Conservation (phyloP, 2,329 filamentous ascomycete genomes). For the Ceratocystis alfenasii region DNA sequence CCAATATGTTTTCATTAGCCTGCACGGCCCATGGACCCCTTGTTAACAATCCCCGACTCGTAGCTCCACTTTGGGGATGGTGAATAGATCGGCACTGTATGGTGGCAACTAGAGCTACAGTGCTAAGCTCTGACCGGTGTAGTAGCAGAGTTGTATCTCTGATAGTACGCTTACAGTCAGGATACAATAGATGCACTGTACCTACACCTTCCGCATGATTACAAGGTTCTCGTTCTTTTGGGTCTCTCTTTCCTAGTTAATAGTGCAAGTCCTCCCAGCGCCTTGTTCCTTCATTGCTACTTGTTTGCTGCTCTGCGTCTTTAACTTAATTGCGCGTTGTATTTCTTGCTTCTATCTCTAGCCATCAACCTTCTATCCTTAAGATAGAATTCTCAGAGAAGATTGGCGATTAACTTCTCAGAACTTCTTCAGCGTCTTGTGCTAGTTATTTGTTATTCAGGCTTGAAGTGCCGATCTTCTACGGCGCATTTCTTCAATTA, state of each 20-base stretch:
- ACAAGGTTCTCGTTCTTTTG: background rate
- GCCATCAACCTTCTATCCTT: no score
- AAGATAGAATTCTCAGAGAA: no score
- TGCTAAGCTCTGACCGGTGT: background rate
- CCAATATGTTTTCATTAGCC: background rate
- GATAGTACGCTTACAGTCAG: background rate
- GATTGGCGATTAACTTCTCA: no score
- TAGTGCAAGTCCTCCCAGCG: no score
- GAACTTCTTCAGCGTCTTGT: no score
- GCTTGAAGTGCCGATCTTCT: background rate
- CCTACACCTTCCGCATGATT: background rate
- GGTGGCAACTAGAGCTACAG: background rate
- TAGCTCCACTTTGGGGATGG: background rate
- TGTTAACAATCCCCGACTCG: background rate
- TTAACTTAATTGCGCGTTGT: no score
- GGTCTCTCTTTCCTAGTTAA: background rate
- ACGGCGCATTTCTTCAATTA: background rate
- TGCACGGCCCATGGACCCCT: background rate
- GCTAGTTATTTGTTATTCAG: no score
- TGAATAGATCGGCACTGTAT: conserved; percentile 2
- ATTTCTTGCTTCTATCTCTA: no score
- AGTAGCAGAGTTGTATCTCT: background rate
- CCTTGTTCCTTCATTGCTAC: no score
- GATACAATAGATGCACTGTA: background rate
- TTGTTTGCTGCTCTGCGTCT: background rate